phyloP scores from a whole-genome alignment of 2,329 filamentous ascomycete species.

The Fusarium domesticum region DNA sequence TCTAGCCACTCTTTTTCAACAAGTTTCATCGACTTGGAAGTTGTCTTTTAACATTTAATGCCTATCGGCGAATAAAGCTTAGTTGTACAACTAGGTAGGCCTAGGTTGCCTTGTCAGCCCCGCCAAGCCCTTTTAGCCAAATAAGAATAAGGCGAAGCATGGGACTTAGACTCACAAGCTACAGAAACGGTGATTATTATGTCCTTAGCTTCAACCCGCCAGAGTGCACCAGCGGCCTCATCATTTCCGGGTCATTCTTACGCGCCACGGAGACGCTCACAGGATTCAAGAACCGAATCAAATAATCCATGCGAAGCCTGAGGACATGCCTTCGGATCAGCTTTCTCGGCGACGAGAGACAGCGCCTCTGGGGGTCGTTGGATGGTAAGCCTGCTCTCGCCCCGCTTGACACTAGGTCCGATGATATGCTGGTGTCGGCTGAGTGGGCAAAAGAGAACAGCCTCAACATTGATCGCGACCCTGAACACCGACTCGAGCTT shows the following conservation, averaged over 20 bases:
- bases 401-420: conserved; percentile 2
- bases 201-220: no score
- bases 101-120: no score
- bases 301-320: rapidly evolving
- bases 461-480: rapidly evolving
- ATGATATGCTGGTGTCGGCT: conserved; percentile 1
- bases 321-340: rapidly evolving
- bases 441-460: not conserved
- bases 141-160: no score
- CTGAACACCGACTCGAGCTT: not conserved
- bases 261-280: not conserved
- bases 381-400: not conserved
- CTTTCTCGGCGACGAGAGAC: not conserved
- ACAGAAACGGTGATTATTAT: no score
- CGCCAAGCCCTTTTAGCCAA: no score
- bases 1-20: no score
- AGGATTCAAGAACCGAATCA: not conserved
- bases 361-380: not conserved
- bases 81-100: no score
- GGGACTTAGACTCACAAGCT: no score
- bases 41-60: no score
- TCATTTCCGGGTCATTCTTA: not conserved
- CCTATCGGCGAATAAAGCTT: no score
- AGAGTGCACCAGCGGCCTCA: not conserved
- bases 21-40: no score